These are phyloP conservation scores for Wickerhamomyces ciferrii DNA, from an alignment of 805 yeast species.

Conservation along the genomic window DNA sequence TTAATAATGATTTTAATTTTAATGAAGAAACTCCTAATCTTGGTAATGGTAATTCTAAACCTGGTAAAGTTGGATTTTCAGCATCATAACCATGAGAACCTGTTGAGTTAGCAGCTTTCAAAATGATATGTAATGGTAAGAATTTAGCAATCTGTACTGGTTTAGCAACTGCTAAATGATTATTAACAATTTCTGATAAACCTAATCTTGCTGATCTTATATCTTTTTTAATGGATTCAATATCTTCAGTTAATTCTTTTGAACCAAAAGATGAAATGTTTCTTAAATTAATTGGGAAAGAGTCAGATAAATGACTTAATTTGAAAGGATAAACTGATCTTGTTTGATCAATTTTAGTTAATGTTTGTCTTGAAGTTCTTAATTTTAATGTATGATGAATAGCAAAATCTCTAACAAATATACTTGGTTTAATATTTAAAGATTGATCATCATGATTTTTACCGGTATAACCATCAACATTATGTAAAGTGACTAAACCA, in stretches of 20 bases:
- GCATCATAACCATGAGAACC: conserved; percentile 67
- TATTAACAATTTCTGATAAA: conserved; percentile 70
- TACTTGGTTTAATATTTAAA: conserved; percentile 58
- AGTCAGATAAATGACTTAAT: conserved; percentile 60
- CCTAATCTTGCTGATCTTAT: conserved; percentile 67
- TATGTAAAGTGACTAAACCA: conserved; percentile 66
- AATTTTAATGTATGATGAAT: conserved; percentile 72
- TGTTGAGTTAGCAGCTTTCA: conserved; percentile 59
- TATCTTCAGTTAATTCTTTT: conserved; percentile 25
- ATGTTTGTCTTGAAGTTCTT: conserved; percentile 64
- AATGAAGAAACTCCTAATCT: conserved; percentile 66
- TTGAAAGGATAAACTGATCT: conserved; percentile 91
- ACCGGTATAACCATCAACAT: conserved; percentile 60
- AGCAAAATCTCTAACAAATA: conserved; percentile 85
- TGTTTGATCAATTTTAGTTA: conserved; percentile 64
- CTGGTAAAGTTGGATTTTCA: conserved; percentile 60
- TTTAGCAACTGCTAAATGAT: conserved; percentile 69
- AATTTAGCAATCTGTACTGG: conserved; percentile 71
- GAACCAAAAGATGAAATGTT: conserved; percentile 24
- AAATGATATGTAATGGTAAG: conserved; percentile 62
- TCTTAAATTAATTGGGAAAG: conserved; percentile 51
- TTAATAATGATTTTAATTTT: conserved; percentile 58
- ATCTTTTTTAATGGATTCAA: conserved; percentile 44
- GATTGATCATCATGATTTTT: conserved; percentile 47
- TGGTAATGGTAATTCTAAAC: conserved; percentile 73